phyloP scores from a whole-genome alignment of 164 flowering plant genomes.

The Euptelea pleiosperma region DNA sequence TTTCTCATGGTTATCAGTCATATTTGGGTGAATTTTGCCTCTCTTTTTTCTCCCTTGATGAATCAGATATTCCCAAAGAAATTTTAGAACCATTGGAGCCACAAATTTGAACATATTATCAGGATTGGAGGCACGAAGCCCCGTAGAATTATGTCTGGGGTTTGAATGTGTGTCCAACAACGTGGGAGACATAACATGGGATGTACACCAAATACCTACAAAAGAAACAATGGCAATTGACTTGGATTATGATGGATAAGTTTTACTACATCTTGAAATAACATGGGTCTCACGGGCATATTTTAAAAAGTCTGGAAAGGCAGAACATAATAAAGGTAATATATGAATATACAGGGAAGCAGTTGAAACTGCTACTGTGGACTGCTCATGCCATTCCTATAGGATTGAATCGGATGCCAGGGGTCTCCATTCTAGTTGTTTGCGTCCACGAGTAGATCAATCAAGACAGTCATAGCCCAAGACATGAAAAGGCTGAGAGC shows the following conservation, averaged over 20 bases:
- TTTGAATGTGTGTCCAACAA: neutral
- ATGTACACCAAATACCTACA: neutral
- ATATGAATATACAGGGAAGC: neutral
- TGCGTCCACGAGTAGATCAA: too few species aligned
- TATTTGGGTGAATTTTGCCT: neutral
- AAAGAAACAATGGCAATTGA: conserved; percentile 4
- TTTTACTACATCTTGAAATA: neutral
- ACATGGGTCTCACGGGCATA: neutral
- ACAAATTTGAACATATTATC: neutral
- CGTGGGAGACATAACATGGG: neutral
- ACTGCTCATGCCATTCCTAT: neutral
- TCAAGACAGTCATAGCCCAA: too few species aligned
- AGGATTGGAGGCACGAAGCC: too few species aligned
- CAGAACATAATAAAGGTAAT: neutral
- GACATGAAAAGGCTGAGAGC: too few species aligned
- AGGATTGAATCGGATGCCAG: too few species aligned
- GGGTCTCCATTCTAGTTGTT: too few species aligned
- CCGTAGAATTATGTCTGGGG: neutral
- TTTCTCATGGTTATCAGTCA: neutral
- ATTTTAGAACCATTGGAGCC: neutral
- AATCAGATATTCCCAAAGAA: neutral
- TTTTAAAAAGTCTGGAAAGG: neutral
- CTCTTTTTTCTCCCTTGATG: too few species aligned
- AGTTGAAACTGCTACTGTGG: neutral
- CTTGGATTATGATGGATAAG: neutral